phyloP scores from a whole-genome alignment of 2,329 filamentous ascomycete genomes.

The Metarhizium sp. region DNA sequence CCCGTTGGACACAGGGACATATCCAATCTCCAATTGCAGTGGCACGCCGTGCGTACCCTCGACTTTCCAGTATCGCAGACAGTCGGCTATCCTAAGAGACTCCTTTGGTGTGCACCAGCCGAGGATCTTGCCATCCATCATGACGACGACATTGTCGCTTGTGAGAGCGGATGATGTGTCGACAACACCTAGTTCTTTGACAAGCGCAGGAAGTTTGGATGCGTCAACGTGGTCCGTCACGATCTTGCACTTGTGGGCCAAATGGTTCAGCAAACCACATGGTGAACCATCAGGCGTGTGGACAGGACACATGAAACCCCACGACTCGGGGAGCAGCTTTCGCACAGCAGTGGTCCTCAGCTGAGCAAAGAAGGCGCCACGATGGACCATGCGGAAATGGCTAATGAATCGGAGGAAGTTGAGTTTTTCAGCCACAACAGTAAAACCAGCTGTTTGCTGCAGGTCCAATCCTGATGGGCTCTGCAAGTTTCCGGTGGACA shows the following conservation, averaged over 20 bases:
- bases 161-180: conserved; percentile 67
- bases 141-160: conserved; percentile 77
- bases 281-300: conserved; percentile 95
- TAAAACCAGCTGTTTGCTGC: conserved; percentile 91
- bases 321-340: conserved; percentile 91
- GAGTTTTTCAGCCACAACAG: conserved; percentile 95
- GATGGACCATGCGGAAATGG: conserved; percentile 98
- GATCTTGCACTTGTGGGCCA: conserved; percentile 90
- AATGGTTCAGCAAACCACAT: conserved; percentile 88
- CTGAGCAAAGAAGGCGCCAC: conserved; percentile 97
- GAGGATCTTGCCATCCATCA: conserved; percentile 81
- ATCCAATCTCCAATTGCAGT: conserved; percentile 79
- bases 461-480: conserved; percentile 88
- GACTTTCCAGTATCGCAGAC: conserved; percentile 91
- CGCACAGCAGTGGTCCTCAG: conserved; percentile 94
- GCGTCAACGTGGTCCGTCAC: conserved; percentile 67
- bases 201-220: conserved; percentile 62
- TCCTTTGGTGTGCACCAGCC: conserved; percentile 85
- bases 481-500: conserved; percentile 89
- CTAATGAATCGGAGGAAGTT: conserved; percentile 98
- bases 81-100: conserved; percentile 73
- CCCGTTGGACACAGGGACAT: conserved; percentile 75
- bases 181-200: conserved; percentile 71
- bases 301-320: conserved; percentile 95
- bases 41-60: conserved; percentile 75